phyloP scores from a whole-genome alignment of 1,284 basidiomycete species.

The Apiotrichum akiyoshidainum region DNA sequence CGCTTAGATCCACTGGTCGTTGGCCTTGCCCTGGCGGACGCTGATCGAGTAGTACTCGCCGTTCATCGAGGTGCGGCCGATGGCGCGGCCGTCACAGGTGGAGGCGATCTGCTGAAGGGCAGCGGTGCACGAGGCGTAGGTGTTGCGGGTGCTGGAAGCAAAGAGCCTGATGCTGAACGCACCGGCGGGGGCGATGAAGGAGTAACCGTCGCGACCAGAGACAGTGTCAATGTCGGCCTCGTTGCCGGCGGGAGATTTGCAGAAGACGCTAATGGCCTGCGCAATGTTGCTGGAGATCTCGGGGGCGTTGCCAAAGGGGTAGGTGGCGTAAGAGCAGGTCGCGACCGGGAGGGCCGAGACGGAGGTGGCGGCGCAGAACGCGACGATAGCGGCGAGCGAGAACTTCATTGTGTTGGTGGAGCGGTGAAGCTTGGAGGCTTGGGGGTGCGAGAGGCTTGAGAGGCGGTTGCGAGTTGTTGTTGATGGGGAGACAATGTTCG shows the following conservation, averaged over 20 bases:
- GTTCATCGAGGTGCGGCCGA: not conserved
- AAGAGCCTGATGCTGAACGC: not conserved
- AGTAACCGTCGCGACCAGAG: not conserved
- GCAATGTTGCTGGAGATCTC: not conserved
- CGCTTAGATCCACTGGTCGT: not conserved
- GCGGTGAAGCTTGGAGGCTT: not conserved
- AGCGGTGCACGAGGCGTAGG: not conserved
- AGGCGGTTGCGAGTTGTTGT: not conserved
- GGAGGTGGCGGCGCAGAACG: not conserved
- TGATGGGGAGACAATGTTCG: not conserved
- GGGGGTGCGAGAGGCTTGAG: not conserved
- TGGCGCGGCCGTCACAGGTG: not conserved
- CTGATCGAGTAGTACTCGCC: conserved; percentile 2
- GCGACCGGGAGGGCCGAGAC: not conserved
- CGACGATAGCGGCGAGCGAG: not conserved
- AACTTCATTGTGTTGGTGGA: conserved; percentile 1
- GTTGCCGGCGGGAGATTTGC: not conserved
- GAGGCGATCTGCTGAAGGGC: not conserved
- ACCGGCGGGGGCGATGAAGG: not conserved
- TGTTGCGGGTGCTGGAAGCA: not conserved
- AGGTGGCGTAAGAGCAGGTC: not conserved
- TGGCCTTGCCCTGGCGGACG: not conserved
- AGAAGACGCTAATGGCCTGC: not conserved
- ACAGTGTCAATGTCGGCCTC: not conserved
- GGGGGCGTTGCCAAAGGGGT: not conserved